Evolutionary conservation across 83 land plant genomes (phyloP).

Genomic region (Isoetes engelmannii): DNA sequence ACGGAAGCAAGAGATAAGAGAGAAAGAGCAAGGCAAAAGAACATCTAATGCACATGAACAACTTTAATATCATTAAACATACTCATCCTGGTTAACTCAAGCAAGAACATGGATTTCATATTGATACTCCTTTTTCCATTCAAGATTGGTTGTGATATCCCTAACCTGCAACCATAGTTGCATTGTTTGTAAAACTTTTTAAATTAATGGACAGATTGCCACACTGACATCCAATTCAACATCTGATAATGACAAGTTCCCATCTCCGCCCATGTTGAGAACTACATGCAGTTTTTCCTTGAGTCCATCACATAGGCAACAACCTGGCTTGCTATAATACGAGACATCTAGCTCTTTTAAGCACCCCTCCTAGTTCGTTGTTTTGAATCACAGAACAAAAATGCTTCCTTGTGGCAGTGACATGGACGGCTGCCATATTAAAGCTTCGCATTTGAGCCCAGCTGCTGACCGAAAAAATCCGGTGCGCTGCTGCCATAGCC

Average conservation of each 20-base stretch:
- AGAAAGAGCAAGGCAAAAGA: no score
- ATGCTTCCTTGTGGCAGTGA: no score
- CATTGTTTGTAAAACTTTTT: not conserved
- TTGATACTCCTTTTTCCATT: constrained; percentile 78
- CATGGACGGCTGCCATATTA: no score
- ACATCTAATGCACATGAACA: not conserved
- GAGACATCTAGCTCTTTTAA: constrained; percentile 16
- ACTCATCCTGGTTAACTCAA: constrained; percentile 51
- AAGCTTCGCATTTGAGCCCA: no score
- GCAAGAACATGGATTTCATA: constrained; percentile 93
- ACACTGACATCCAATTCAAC: constrained; percentile 42
- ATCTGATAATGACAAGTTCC: constrained; percentile 18
- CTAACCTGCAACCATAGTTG: constrained; percentile 42
- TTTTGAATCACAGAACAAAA: no score
- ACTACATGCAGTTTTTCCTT: constrained; percentile 60
- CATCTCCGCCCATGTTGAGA: constrained; percentile 34
- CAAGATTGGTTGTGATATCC: constrained; percentile 67
- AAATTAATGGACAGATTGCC: not conserved
- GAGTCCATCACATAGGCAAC: constrained; percentile 77
- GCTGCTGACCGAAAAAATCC: no score
- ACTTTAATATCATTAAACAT: not conserved
- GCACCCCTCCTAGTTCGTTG: no score
- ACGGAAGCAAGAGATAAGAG: no score
- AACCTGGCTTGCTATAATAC: constrained; percentile 70
- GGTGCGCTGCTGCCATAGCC: no score